Percentiles rank a stretch among this genome's conserved stretches.
phyloP scores from a whole-genome alignment of 345 rosid species.

The Trapa incisa region DNA sequence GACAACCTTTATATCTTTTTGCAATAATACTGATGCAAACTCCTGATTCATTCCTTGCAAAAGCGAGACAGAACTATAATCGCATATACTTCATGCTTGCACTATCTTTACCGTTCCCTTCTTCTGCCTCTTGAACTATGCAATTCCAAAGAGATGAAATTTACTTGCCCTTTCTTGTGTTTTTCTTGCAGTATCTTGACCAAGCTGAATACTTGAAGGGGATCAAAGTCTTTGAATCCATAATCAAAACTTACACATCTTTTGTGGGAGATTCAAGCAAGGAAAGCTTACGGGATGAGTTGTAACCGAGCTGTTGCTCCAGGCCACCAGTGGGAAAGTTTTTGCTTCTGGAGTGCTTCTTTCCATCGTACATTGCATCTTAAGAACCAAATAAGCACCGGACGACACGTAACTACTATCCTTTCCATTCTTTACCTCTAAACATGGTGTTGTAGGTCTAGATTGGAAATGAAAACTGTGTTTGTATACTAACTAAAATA shows the following conservation, averaged over 20 bases:
- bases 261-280: slow-evolving; percentile 20
- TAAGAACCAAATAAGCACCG: too few species aligned
- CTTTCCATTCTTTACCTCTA: too few species aligned
- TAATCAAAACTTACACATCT: slow-evolving; percentile 54
- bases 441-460: too few species aligned
- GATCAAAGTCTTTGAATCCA: slow-evolving; percentile 51
- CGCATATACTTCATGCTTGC: too few species aligned
- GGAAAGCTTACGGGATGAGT: slow-evolving; percentile 43
- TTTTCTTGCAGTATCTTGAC: slow-evolving; percentile 54
- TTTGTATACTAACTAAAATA: too few species aligned
- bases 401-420: too few species aligned
- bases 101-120: background rate
- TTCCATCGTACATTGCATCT: too few species aligned
- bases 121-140: background rate
- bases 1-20: background rate
- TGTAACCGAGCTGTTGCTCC: slow-evolving; percentile 18
- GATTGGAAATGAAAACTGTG: too few species aligned
- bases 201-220: slow-evolving; percentile 78
- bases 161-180: background rate
- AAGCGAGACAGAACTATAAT: too few species aligned
- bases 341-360: too few species aligned
- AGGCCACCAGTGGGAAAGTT: too few species aligned
- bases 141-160: slow-evolving; percentile 32
- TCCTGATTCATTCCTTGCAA: too few species aligned
- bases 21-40: background rate